Evolutionary conservation across 2,329 filamentous ascomycete genomes (phyloP).

Genomic region (Stagonosporopsis cucurbitacearum): DNA sequence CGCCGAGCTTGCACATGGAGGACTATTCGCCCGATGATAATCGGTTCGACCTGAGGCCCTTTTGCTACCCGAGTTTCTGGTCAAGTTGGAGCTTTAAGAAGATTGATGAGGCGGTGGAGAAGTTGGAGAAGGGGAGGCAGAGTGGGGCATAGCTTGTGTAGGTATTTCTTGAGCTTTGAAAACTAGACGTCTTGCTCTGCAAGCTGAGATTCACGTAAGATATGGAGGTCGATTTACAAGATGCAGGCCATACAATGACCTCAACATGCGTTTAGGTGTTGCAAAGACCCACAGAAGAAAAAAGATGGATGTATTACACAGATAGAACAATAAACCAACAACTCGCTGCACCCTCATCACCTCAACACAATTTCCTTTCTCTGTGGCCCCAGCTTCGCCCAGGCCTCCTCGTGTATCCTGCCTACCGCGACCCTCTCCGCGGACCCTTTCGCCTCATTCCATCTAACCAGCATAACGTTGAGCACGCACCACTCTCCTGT

Average conservation of each 20-base stretch:
- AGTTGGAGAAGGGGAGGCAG: constrained; percentile 29
- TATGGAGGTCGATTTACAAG: no score
- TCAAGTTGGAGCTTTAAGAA: constrained; percentile 47
- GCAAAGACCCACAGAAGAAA: not conserved
- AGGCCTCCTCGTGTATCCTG: constrained; percentile 43
- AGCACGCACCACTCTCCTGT: constrained; percentile 44
- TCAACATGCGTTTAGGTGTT: not conserved
- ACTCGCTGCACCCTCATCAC: constrained; percentile 13
- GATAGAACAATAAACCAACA: not conserved
- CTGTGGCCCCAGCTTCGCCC: constrained; percentile 26
- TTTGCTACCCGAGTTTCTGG: constrained; percentile 53
- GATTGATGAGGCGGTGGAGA: constrained; percentile 46
- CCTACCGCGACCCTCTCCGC: constrained; percentile 41
- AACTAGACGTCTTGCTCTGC: not conserved
- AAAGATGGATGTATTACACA: not conserved
- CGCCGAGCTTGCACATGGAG: constrained; percentile 47
- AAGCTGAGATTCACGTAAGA: not conserved
- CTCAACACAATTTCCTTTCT: constrained; percentile 36
- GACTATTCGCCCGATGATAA: constrained; percentile 65
- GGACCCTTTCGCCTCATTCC: constrained; percentile 26
- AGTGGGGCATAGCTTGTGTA: not conserved
- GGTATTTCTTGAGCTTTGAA: not conserved
- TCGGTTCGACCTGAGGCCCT: constrained; percentile 57
- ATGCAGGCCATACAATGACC: not conserved
- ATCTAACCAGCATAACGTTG: constrained; percentile 44